These are phyloP conservation scores for Perkinsela sp. DNA, from an alignment of 208 protist genomes.

Conservation along the genomic window DNA sequence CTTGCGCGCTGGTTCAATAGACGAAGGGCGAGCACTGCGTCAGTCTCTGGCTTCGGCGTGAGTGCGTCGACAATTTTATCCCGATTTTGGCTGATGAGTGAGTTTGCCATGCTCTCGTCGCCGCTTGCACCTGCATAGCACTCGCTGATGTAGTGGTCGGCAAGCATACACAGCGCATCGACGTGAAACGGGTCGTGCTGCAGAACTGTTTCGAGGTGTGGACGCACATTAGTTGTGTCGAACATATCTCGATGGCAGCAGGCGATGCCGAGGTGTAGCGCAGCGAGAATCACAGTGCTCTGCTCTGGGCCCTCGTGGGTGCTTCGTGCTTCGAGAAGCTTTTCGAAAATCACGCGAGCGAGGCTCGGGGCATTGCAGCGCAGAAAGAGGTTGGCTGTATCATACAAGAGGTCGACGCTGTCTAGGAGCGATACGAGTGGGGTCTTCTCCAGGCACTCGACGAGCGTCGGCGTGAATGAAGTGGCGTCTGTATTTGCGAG, in stretches of 20 bases:
- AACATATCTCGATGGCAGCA: not conserved
- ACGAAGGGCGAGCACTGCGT: not conserved
- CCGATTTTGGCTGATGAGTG: not conserved
- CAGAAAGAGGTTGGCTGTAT: not conserved
- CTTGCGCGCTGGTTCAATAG: not conserved
- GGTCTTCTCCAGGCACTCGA: not conserved
- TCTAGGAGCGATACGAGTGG: not conserved
- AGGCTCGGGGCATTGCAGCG: not conserved
- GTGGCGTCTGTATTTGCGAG: not conserved
- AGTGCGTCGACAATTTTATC: not conserved
- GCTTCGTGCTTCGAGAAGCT: not conserved
- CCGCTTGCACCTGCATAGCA: not conserved
- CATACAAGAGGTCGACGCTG: not conserved
- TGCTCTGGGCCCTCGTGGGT: not conserved
- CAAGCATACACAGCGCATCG: not conserved
- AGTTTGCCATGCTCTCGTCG: not conserved
- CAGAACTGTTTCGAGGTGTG: not conserved
- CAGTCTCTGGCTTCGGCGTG: not conserved
- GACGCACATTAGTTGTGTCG: not conserved
- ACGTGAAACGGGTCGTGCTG: not conserved
- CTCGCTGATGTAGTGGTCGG: not conserved
- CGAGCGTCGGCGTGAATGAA: not conserved
- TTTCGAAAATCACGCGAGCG: not conserved
- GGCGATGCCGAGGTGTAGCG: not conserved
- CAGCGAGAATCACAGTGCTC: not conserved